Evolutionary conservation across 768 basidiomycete species (phyloP).

Genomic region (Termitomyces sp.): DNA sequence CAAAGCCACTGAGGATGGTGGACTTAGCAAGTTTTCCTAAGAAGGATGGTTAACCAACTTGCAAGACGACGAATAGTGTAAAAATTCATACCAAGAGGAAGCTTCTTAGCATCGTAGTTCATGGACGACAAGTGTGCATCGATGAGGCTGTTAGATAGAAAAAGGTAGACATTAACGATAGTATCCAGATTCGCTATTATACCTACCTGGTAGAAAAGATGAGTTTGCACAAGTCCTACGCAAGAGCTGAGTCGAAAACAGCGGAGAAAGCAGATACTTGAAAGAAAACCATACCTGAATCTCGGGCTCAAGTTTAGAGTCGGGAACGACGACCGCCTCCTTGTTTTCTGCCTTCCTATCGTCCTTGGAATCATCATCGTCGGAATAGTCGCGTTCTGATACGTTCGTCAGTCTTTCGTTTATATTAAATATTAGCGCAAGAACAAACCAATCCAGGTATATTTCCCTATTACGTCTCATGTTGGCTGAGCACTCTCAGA

Average conservation of each 20-base stretch:
- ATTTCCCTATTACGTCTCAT: conserved; percentile 38
- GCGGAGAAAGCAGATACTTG: background rate
- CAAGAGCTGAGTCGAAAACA: background rate
- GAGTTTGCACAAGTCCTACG: conserved; percentile 39
- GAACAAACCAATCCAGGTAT: conserved; percentile 47
- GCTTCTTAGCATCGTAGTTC: conserved; percentile 63
- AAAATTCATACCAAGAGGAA: conserved; percentile 43
- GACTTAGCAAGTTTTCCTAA: conserved; percentile 55
- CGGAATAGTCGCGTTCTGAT: conserved; percentile 48
- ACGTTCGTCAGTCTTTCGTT: background rate
- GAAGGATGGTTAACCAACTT: background rate
- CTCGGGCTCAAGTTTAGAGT: conserved; percentile 35
- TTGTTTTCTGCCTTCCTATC: conserved; percentile 18
- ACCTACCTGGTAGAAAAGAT: conserved; percentile 46
- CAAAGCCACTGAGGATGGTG: conserved; percentile 54
- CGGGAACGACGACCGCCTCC: conserved; percentile 36
- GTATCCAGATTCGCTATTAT: background rate
- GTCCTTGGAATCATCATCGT: conserved; percentile 37
- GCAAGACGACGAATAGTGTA: background rate
- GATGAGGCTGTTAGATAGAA: conserved; percentile 31
- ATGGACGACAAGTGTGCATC: conserved; percentile 51
- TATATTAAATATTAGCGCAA: background rate
- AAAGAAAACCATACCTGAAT: conserved; percentile 30
- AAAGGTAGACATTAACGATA: background rate
- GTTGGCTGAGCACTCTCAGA: background rate